Base-by-base conservation (phyloP, 345 rosid species). In the Camelina laxa region DNA sequence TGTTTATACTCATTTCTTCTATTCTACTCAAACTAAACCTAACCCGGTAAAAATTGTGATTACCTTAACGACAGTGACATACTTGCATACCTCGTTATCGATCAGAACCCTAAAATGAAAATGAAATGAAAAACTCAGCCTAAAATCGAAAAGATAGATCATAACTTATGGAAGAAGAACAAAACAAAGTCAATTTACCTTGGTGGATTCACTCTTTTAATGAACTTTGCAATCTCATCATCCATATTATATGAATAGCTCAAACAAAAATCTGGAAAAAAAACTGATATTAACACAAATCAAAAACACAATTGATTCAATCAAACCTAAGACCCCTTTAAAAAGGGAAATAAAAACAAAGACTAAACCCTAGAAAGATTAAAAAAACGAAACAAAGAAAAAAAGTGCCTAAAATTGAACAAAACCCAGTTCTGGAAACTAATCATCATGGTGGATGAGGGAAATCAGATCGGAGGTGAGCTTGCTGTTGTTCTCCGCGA, bases 191-290 rank as follows among this genome's bases (percentile, higher is more conserved):
- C 36, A 35, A 35, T 14, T 44, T 70, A 88, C 96, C 94, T 93
- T 59, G 98, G 98, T 12, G 97, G 98, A 81, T 93, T 93, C 84
- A 93, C 86, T 84, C 92, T 88, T 78, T 80, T 73, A 60, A 88
- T 84, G 48, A 93, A 87, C 74, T 88, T 93, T 76, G 86, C 96
- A 80, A 89, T 89, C 64, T 91, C 98, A 81, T 89, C 89, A 80
- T 87, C 89, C 84, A 82, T 86, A 59, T 82, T 79, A 33, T 82
- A 80, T 17, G 98, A 89, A 84, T 80, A 87, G 80, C 87, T 84
- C 91, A 82, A 79, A 67, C 75, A 85, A 77, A 82, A 74, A 61
- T 87, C 95, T 87, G 80, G 41, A 33, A 21, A 13, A 2, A 24
- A 24, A 44, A 33, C 36, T 33, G 4, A 39, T 15, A 45, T 21